Evolutionary conservation across 192 early-diverging fungal genomes (phyloP).

Genomic region (Jimgerdemannia lactiflua): DNA sequence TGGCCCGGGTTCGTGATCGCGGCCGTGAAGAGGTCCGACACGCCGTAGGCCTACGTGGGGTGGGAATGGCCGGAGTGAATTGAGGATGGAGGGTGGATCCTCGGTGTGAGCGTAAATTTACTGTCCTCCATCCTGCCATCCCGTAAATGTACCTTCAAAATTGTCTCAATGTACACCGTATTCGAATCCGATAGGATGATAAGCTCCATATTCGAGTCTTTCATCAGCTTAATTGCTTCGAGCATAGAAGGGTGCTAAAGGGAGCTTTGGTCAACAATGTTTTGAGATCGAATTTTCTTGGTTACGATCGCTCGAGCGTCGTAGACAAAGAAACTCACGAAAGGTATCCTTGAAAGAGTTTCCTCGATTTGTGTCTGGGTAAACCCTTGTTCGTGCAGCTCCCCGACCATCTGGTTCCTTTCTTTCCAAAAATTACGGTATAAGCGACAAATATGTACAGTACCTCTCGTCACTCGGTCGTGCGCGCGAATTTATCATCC

Average conservation of each 20-base stretch:
- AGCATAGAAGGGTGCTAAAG: constrained; percentile 42
- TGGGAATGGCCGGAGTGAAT: neutral
- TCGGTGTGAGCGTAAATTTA: neutral
- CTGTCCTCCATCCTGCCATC: neutral
- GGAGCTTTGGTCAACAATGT: neutral
- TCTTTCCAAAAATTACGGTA: neutral
- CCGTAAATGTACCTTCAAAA: constrained; percentile 44
- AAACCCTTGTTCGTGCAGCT: constrained; percentile 35
- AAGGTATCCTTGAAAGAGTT: constrained; percentile 30
- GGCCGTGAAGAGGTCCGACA: constrained; percentile 36
- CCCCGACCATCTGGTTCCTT: constrained; percentile 26
- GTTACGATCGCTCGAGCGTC: too few species aligned
- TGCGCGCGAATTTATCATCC: too few species aligned
- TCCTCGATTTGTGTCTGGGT: constrained; percentile 26
- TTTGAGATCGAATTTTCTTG: neutral
- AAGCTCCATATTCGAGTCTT: constrained; percentile 41
- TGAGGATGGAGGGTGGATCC: neutral
- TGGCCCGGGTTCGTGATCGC: constrained; percentile 60
- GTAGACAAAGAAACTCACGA: constrained; percentile 23
- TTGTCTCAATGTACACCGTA: constrained; percentile 53
- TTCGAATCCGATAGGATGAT: constrained; percentile 65
- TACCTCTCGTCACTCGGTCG: neutral
- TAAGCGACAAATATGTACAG: neutral
- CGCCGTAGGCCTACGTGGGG: constrained; percentile 36
- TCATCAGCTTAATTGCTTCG: constrained; percentile 38